Evolutionary conservation across 2,329 filamentous ascomycete genomes (phyloP), one percentile per base, ranked within the genome.

Genomic region (Neonectria ditissima): DNA sequence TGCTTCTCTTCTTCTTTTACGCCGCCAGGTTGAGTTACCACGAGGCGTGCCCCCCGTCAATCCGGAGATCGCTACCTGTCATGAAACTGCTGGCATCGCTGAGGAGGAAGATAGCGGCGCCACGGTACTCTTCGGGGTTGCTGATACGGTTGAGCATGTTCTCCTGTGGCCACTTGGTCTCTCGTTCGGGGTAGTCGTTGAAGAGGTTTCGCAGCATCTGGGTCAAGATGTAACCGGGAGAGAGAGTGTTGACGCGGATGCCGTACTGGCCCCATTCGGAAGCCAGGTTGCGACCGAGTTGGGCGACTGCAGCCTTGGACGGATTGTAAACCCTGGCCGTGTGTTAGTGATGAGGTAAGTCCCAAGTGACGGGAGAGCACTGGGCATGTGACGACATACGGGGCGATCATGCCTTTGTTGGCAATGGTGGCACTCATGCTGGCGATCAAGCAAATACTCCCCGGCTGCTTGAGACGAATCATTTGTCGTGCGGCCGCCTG

Each of bases 121-220:
- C 90, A 52, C 90, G 86, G 77, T 91, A 92, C 76, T 94, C 91
- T 52, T 88, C 82, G 0, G 91, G 90, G 22, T 79, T 80, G 73
- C 89, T 91, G 63, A 93, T 81, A 34, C 88, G 85, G 28, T 86
- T 89, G 56, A 97, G 83, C 93, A 97, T 96, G 79, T 97, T 97
- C 79, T 95, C 90, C 71, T 86, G 90, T 16, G 92, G 88, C 94
- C 94, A 97, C 64, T 89, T 86, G 26, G 78, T 78, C 65, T 81
- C 81, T 56, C 87, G 83, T 73, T 94, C 91, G 0, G 93, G 93
- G 69, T 87, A 92, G 67, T 91, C 84, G 68, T 89, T 84, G 73
- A 97, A 96, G 32, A 97, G 86, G 62, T 87, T 86, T 75, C 92
- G 87, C 1, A 95, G 92, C 94, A 97, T 97, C 22, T 91, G 88